A percentile compares a stretch with the other conserved stretches of the same genome.
Conservation (phyloP, 129 eudicot species). For the Pittosporum tobira region DNA sequence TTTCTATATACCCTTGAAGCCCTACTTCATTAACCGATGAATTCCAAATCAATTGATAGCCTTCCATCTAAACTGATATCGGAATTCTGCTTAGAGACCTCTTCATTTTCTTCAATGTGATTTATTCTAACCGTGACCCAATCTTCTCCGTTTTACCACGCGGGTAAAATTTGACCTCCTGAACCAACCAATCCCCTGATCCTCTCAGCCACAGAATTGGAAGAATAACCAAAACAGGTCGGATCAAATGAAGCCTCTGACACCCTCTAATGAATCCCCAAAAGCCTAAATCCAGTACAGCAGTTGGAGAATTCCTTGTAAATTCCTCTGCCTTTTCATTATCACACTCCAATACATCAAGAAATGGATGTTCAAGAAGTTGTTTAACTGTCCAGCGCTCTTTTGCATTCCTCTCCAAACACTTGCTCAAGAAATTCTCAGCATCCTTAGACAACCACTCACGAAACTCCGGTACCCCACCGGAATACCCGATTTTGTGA, state of each 20-base stretch:
- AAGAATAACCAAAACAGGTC: too few relatives aligned
- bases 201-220: too few relatives aligned
- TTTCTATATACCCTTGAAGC: too few relatives aligned
- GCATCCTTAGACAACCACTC: constrained; percentile 30
- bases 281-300: constrained; percentile 48
- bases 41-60: too few relatives aligned
- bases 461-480: constrained; percentile 46
- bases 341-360: constrained; percentile 13
- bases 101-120: too few relatives aligned
- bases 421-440: constrained; percentile 43
- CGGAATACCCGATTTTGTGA: constrained; percentile 33
- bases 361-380: constrained; percentile 54
- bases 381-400: constrained; percentile 44
- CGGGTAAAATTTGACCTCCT: too few relatives aligned
- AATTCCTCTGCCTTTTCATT: constrained; percentile 10
- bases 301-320: constrained; percentile 46
- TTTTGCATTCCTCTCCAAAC: constrained; percentile 32
- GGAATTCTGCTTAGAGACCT: too few relatives aligned
- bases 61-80: too few relatives aligned
- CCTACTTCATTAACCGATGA: too few relatives aligned
- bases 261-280: constrained; percentile 55
- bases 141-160: too few relatives aligned
- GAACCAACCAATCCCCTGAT: too few relatives aligned
- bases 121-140: too few relatives aligned
- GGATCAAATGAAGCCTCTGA: constrained; percentile 20